phyloP scores from a whole-genome alignment of 2,329 filamentous ascomycete species.

The Trichoderma sp. region DNA sequence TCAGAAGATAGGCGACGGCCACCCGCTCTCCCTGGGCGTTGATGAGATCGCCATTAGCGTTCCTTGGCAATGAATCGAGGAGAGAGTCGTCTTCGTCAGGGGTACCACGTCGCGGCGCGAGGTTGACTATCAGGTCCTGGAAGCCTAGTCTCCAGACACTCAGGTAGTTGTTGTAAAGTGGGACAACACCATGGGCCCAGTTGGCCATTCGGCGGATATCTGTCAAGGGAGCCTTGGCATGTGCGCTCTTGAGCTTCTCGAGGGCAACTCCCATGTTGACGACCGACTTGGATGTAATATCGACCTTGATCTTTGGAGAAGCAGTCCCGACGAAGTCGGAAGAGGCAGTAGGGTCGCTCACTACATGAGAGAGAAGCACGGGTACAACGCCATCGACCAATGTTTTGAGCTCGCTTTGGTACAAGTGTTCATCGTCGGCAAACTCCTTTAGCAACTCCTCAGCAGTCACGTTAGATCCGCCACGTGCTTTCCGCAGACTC shows the following conservation, averaged over 20 bases:
- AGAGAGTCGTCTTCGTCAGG: conserved; percentile 60
- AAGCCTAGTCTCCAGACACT: conserved; percentile 90
- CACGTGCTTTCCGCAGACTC: conserved; percentile 73
- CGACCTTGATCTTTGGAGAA: conserved; percentile 48
- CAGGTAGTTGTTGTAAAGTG: conserved; percentile 82
- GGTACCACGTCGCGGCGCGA: conserved; percentile 63
- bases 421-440: conserved; percentile 78
- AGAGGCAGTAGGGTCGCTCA: conserved; percentile 61
- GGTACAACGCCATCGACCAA: conserved; percentile 94
- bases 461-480: conserved; percentile 64
- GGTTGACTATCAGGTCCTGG: conserved; percentile 89
- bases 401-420: conserved; percentile 86
- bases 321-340: conserved; percentile 65
- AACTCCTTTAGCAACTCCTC: conserved; percentile 78
- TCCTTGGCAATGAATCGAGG: conserved; percentile 57
- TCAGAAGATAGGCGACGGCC: conserved; percentile 89
- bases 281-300: conserved; percentile 77
- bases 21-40: conserved; percentile 82
- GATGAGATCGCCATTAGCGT: conserved; percentile 63
- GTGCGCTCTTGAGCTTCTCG: conserved; percentile 76
- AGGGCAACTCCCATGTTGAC: conserved; percentile 90
- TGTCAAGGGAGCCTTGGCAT: conserved; percentile 74
- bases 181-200: conserved; percentile 77
- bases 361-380: conserved; percentile 79
- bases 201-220: conserved; percentile 69